Evolutionary conservation across 768 basidiomycete genomes (phyloP), one percentile per base, ranked within the genome.

Genomic region (Suillus discolor): DNA sequence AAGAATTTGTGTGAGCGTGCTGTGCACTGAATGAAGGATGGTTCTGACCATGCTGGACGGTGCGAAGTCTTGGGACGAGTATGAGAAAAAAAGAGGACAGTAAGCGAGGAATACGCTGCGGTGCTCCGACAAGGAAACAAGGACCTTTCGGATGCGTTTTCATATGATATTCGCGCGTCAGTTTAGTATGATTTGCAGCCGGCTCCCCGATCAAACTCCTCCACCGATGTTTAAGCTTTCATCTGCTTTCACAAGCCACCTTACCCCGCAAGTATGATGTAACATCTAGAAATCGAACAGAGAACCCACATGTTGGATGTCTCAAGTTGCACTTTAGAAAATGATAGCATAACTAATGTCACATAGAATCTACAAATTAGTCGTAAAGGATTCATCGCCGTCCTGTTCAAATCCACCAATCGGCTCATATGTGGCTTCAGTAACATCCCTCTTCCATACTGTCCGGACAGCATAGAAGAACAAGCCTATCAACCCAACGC

Each of bases 391-490:
- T 51, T 51, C 51, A 7, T 82, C 77, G 1, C 85, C 87, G 51
- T 87, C 85, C 57, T 80, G 80, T 42, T 82, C 85, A 75, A 92
- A 93, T 42, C 94, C 93, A 55, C 94, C 95, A 44, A 91, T 78
- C 28, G 96, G 94, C 74, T 97, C 95, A 75, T 94, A 97, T 44
- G 93, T 95, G 42, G 93, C 90, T 76, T 94, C 91, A 39, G 87
- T 90, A 63, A 86, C 86, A 74, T 93, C 92, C 71, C 82, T 77
- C 68, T 83, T 82, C 93, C 93, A 96, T 61, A 93, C 74, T 62
- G 80, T 77, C 65, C 87, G 80, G 25, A 92, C 88, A n/a, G 83
- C 89, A 73, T 87, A 87, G 77, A 94, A 92, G 76, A 95, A 90
- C 12, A 79, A 72, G 67, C 86, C 83, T 67, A 94, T 92, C 12